Percentiles rank a stretch among this genome's conserved stretches.
These are phyloP conservation scores for Cadophora sp. DNA, from an alignment of 2,329 filamentous ascomycete species.

Conservation along the genomic window DNA sequence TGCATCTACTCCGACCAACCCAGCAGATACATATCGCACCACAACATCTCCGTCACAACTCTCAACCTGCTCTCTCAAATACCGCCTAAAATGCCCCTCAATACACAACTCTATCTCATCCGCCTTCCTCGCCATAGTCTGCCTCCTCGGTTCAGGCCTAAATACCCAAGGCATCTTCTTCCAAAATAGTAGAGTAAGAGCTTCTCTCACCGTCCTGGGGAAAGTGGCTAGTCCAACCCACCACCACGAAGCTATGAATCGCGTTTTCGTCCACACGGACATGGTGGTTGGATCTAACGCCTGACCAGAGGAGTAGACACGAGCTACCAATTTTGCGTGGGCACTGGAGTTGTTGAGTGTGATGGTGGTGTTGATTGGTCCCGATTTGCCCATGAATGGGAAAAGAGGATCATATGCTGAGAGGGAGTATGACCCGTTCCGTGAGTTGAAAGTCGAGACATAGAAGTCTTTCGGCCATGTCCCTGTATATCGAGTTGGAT, in stretches of 20 bases:
- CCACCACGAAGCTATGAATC: constrained; percentile 64
- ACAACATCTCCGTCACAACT: constrained; percentile 52
- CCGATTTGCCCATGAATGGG: constrained; percentile 47
- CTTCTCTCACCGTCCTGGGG: constrained; percentile 69
- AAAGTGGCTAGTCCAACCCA: constrained; percentile 73
- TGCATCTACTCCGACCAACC: constrained; percentile 47
- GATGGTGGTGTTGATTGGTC: constrained; percentile 64
- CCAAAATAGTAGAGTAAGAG: constrained; percentile 61
- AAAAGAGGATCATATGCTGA: constrained; percentile 56
- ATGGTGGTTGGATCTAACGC: constrained; percentile 59
- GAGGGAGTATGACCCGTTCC: constrained; percentile 61
- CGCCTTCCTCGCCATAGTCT: constrained; percentile 61
- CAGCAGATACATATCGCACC: constrained; percentile 62
- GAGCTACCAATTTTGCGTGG: constrained; percentile 66
- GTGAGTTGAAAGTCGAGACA: constrained; percentile 76
- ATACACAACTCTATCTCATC: constrained; percentile 56
- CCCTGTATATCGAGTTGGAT: constrained; percentile 51
- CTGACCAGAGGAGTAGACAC: constrained; percentile 60
- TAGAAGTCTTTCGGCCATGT: constrained; percentile 76
- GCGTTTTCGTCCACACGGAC: constrained; percentile 49
- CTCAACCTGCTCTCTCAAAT: constrained; percentile 57
- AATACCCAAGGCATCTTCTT: constrained; percentile 68
- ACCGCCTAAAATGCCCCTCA: constrained; percentile 56
- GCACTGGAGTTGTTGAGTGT: constrained; percentile 63
- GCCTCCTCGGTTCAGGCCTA: constrained; percentile 65